Percentiles rank a stretch among this genome's conserved stretches.
Evolutionary conservation across 345 rosid species (phyloP).

Genomic region (Arabis hirsuta): DNA sequence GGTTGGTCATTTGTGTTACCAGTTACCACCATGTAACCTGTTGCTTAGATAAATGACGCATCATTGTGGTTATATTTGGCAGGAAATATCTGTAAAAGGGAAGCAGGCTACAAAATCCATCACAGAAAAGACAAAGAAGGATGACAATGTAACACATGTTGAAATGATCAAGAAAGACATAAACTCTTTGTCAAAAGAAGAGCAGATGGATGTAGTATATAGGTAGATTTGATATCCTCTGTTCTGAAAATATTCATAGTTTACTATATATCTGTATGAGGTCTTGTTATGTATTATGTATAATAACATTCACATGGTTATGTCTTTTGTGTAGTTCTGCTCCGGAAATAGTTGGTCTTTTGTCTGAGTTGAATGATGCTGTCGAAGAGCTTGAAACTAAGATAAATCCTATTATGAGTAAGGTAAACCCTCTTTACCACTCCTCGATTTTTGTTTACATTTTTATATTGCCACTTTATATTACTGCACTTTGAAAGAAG

Average conservation of each 20-base stretch:
- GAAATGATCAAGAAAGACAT: slow-evolving; percentile 73
- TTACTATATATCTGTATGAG: slow-evolving; percentile 1
- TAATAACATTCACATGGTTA: slow-evolving; percentile 5
- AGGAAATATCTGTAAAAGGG: slow-evolving; percentile 66
- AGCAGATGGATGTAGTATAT: slow-evolving; percentile 83
- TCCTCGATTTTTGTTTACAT: slow-evolving; percentile 7
- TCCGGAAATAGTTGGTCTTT: slow-evolving; percentile 87
- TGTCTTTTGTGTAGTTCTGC: slow-evolving; percentile 67
- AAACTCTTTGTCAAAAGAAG: slow-evolving; percentile 76
- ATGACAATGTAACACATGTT: slow-evolving; percentile 44
- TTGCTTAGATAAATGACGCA: slow-evolving; percentile 27
- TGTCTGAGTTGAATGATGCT: slow-evolving; percentile 78
- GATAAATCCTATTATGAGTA: slow-evolving; percentile 69
- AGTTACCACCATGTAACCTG: slow-evolving; percentile 4
- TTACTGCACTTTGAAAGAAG: neutral
- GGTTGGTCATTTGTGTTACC: slow-evolving; percentile 49
- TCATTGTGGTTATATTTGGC: slow-evolving; percentile 25
- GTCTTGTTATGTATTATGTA: neutral
- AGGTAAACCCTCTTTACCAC: slow-evolving; percentile 50
- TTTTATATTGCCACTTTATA: neutral
- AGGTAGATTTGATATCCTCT: slow-evolving; percentile 51
- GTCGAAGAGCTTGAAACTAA: slow-evolving; percentile 69
- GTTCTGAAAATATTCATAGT: neutral
- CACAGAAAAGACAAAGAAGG: slow-evolving; percentile 41
- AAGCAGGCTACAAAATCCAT: slow-evolving; percentile 38